Percentiles rank a stretch among this genome's conserved stretches.
Evolutionary conservation across 2,329 filamentous ascomycete species (phyloP).

Genomic region (Diaporthe humulicola): DNA sequence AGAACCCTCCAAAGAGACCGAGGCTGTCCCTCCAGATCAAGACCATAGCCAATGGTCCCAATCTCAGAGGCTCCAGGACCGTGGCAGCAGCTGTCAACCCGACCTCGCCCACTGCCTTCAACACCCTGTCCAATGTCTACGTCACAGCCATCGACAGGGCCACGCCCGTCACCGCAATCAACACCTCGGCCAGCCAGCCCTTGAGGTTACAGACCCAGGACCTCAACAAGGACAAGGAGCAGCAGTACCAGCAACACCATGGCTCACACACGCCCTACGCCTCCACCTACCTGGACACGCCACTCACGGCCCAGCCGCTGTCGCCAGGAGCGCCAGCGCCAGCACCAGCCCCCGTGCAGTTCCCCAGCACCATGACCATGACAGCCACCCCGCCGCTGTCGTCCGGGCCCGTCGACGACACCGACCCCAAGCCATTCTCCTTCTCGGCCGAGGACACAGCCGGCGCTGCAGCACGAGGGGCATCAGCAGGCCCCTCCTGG

Average conservation of each 20-base stretch:
- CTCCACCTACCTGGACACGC: conserved; percentile 65
- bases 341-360: conserved; percentile 53
- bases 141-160: conserved; percentile 72
- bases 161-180: conserved; percentile 65
- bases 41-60: conserved; percentile 52
- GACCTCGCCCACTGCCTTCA: conserved; percentile 73
- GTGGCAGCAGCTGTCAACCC: conserved; percentile 64
- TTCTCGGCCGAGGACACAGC: conserved; percentile 51
- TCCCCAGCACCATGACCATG: conserved; percentile 73
- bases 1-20: conserved; percentile 62
- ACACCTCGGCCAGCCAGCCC: conserved; percentile 51
- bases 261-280: conserved; percentile 59
- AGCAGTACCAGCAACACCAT: conserved; percentile 33
- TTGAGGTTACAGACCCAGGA: conserved; percentile 55
- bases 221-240: conserved; percentile 47
- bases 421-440: conserved; percentile 53
- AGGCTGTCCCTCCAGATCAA: conserved; percentile 66
- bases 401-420: conserved; percentile 61
- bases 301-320: conserved; percentile 63
- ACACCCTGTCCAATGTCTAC: conserved; percentile 76
- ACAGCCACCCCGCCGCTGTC: conserved; percentile 72
- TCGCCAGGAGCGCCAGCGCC: conserved; percentile 62
- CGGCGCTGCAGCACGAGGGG: neutral
- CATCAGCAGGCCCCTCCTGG: conserved; percentile 17
- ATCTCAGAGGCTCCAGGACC: conserved; percentile 56